Conservation (phyloP, 2,329 filamentous ascomycete genomes). For the Colletotrichum sp. region DNA sequence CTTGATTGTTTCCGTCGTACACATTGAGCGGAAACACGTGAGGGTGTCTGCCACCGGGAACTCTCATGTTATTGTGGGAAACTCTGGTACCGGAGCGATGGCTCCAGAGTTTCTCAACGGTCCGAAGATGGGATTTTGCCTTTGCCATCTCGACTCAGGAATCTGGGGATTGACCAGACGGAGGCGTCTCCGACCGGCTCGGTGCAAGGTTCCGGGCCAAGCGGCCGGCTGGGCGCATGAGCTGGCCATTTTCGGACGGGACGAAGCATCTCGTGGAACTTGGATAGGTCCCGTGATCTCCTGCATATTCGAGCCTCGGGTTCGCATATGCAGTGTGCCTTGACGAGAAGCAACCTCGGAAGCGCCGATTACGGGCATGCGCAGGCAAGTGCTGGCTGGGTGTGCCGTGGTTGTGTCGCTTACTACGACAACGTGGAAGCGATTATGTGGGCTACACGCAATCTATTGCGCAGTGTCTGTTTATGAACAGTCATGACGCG, state of each 20-base stretch:
- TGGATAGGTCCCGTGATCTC: not conserved
- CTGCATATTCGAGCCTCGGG: not conserved
- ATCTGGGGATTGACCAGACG: not conserved
- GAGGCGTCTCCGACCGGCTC: not conserved
- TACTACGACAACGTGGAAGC: not conserved
- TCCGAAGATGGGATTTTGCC: not conserved
- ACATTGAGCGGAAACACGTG: not conserved
- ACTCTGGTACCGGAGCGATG: not conserved
- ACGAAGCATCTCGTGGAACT: not conserved
- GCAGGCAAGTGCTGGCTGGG: not conserved
- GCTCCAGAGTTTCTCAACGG: slow-evolving; percentile 11
- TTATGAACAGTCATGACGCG: not conserved
- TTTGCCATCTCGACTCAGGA: not conserved
- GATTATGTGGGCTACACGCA: not conserved
- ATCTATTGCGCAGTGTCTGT: not conserved
- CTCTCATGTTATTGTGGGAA: not conserved
- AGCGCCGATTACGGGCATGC: not conserved
- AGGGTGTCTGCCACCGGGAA: not conserved
- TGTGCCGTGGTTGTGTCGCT: not conserved
- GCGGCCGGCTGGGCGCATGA: not conserved
- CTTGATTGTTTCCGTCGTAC: not conserved
- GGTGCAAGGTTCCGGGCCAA: not conserved
- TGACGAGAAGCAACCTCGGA: not conserved
- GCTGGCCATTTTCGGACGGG: not conserved
- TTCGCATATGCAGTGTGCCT: not conserved